Conservation (phyloP, 176 grass and related monocot genomes). For the Zea luxurians region DNA sequence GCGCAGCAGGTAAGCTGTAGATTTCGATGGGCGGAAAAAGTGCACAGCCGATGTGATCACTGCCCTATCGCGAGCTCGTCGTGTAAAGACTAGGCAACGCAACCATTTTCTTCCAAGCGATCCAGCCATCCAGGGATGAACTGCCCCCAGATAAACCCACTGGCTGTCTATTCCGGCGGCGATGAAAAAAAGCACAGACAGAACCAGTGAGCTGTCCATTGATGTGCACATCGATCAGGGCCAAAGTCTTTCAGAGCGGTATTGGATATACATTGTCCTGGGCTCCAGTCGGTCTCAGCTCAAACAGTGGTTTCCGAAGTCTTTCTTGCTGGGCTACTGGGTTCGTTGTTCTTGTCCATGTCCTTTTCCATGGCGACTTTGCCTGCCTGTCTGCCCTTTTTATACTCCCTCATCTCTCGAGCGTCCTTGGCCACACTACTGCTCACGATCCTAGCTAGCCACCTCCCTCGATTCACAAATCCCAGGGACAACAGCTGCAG, state of each 20-base stretch:
- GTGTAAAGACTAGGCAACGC: constrained; percentile 2
- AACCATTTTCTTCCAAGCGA: neutral
- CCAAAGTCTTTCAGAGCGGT: neutral
- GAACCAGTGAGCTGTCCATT: constrained; percentile 2
- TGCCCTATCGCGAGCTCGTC: constrained; percentile 10
- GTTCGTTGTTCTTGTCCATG: neutral
- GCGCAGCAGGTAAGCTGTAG: constrained; percentile 7
- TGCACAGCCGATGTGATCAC: neutral
- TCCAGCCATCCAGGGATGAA: neutral
- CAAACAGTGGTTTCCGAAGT: constrained; percentile 9
- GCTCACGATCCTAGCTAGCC: neutral
- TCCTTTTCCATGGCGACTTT: constrained; percentile 37
- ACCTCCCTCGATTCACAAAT: neutral
- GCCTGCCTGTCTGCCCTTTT: constrained; percentile 28
- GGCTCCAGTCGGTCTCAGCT: constrained; percentile 17
- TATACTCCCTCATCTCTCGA: constrained; percentile 28
- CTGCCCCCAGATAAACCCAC: neutral
- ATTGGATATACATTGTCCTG: constrained; percentile 1
- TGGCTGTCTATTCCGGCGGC: neutral
- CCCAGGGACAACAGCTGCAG: neutral
- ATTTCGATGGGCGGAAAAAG: constrained; percentile 12
- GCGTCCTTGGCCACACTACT: neutral
- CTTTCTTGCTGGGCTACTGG: neutral
- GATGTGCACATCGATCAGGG: neutral
- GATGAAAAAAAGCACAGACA: neutral